These are phyloP conservation scores for Dioscorea dumetorum DNA, from an alignment of 106 monocot genomes.

Conservation along the genomic window DNA sequence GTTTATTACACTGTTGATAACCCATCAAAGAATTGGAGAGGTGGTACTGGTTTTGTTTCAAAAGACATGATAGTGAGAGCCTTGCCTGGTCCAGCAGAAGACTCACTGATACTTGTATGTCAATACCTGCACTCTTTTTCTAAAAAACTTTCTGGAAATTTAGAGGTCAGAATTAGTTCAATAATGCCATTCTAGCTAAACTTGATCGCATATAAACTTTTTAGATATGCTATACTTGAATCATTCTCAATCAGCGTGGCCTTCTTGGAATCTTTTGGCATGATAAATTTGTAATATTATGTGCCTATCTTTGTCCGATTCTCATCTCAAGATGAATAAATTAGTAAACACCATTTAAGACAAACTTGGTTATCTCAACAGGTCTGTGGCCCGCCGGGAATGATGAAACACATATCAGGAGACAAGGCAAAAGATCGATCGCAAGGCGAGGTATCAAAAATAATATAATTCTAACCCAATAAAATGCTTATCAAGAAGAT, in stretches of 20 bases:
- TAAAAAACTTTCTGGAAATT: neutral
- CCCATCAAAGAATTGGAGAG: conserved; percentile 74
- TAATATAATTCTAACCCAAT: too few relatives aligned
- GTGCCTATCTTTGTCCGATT: too few relatives aligned
- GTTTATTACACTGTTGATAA: conserved; percentile 90
- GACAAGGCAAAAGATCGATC: conserved; percentile 79
- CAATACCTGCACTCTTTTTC: neutral
- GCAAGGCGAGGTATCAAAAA: conserved; percentile 70
- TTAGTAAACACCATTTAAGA: neutral
- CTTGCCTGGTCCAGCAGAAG: conserved; percentile 68
- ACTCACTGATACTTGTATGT: conserved; percentile 84
- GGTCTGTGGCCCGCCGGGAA: conserved; percentile 95
- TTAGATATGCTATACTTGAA: neutral
- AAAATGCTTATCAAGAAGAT: too few relatives aligned
- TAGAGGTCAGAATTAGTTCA: neutral
- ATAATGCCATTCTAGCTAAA: too few relatives aligned
- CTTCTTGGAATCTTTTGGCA: too few relatives aligned
- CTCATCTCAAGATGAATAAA: too few relatives aligned
- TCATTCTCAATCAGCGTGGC: neutral
- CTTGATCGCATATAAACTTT: too few relatives aligned
- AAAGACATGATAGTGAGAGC: conserved; percentile 81
- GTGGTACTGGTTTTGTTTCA: conserved; percentile 76
- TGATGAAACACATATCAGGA: conserved; percentile 96
- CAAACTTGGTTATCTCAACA: conserved; percentile 19
- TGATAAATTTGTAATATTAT: too few relatives aligned